Base-by-base conservation (phyloP, 805 yeast genomes). In the Pichia heedii region DNA sequence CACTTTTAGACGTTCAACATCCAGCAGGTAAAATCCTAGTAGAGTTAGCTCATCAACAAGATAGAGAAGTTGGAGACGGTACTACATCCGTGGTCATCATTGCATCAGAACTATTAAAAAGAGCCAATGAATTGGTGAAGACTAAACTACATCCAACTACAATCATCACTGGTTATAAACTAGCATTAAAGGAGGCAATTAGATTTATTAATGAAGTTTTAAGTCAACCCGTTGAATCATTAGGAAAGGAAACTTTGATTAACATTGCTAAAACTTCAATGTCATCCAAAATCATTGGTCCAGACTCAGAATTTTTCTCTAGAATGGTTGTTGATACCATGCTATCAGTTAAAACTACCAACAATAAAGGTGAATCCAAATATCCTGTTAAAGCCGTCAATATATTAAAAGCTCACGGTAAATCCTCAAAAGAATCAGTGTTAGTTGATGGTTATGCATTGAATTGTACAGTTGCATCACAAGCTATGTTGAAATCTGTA, bases 1-100 rank as follows among this genome's bases (percentile, higher is more conserved):
- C 87, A 10, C 67, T 94, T 42, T 70, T 93, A 51, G 98, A 93
- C 61, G 97, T 93, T 41, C 96, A 93, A 66, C 98, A 93, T 63
- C 99, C 99, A 30, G 98, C 98, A 1, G 98, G 97, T 16, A 90
- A 88, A 68, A 93, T 93, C 55, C 70, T 93, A 46, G 98, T 93
- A 40, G 97, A 93, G 60, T 74, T 93, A 58, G 98, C 98, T 2
- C 96, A 93, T 64, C 97, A 93, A 65, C 99, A 93, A 69, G 99
- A 93, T 64, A 78, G 96, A 57, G 99, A 93, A 67, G 96, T 93
- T 42, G 98, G 99, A 44, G 99, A 93, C 59, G 65, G 65, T 39
- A 60, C 99, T 36, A 93, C 99, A 0, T 84, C 96, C 15, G 98
- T 93, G 40, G 98, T 93, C 34, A 88, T 93, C 49, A 81, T 94